Conservation (phyloP, 257 asterid species). For the Cordia subcordata region DNA sequence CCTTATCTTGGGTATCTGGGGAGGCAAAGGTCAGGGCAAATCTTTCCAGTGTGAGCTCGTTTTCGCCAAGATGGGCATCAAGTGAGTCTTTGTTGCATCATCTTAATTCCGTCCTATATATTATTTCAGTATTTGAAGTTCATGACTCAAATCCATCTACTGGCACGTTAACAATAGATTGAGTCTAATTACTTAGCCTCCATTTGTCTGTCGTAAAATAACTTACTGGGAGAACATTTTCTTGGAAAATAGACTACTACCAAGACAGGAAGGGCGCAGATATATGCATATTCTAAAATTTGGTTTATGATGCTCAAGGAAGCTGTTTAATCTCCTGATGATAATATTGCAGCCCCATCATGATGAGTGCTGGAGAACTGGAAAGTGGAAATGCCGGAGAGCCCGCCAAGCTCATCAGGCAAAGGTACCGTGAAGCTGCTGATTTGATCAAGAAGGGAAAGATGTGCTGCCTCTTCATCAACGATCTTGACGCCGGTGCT, state of each 20-base stretch:
- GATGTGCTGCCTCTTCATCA: slow-evolving; percentile 82
- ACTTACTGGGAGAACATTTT: too few relatives aligned
- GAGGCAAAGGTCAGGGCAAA: slow-evolving; percentile 96
- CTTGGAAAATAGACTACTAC: too few relatives aligned
- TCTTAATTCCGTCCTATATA: too few relatives aligned
- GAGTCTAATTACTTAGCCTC: too few relatives aligned
- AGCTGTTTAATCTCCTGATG: background rate
- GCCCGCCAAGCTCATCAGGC: slow-evolving; percentile 64
- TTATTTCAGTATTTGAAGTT: background rate
- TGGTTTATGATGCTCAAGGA: too few relatives aligned
- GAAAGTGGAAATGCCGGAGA: slow-evolving; percentile 76
- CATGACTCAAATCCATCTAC: too few relatives aligned
- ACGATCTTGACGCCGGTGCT: slow-evolving; percentile 88
- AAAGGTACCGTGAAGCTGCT: slow-evolving; percentile 77
- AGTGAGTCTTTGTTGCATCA: slow-evolving; percentile 34
- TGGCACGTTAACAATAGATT: too few relatives aligned
- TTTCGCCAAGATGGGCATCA: slow-evolving; percentile 77
- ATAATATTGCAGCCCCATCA: slow-evolving; percentile 55
- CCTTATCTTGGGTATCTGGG: slow-evolving; percentile 85
- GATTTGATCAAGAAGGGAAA: slow-evolving; percentile 75
- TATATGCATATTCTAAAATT: too few relatives aligned
- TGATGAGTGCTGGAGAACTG: slow-evolving; percentile 88
- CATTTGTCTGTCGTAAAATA: too few relatives aligned
- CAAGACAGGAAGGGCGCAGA: too few relatives aligned
- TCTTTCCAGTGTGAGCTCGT: slow-evolving; percentile 94